phyloP scores from a whole-genome alignment of 495 filamentous ascomycete genomes.

The Penicillium alfredii region DNA sequence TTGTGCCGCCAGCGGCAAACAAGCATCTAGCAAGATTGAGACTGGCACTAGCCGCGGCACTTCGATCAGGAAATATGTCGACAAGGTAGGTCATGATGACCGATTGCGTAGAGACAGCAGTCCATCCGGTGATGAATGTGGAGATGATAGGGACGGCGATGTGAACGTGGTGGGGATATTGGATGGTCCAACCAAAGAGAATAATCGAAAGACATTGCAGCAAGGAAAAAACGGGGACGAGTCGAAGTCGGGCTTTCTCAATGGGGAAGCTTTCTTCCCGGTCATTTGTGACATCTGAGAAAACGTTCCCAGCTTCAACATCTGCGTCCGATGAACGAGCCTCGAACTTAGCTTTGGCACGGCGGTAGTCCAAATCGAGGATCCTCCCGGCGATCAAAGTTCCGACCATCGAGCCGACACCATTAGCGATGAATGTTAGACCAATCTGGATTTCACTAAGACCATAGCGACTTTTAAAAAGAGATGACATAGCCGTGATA shows the following conservation, averaged over 20 bases:
- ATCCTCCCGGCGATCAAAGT: constrained; percentile 39
- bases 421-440: constrained; percentile 47
- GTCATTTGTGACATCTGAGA: not conserved
- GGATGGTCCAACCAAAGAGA: constrained; percentile 55
- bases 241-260: constrained; percentile 42
- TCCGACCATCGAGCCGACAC: constrained; percentile 45
- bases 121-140: constrained; percentile 53
- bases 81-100: constrained; percentile 46
- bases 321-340: not conserved
- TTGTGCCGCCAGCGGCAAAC: constrained; percentile 58
- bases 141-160: constrained; percentile 46
- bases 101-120: constrained; percentile 41
- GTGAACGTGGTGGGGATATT: constrained; percentile 34
- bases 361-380: constrained; percentile 13
- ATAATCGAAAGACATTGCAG: constrained; percentile 41
- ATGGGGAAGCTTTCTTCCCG: constrained; percentile 34
- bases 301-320: not conserved
- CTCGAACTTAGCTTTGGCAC: constrained; percentile 12
- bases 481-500: constrained; percentile 48
- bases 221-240: constrained; percentile 32
- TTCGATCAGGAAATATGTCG: constrained; percentile 54
- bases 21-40: constrained; percentile 63
- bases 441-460: constrained; percentile 43
- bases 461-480: constrained; percentile 40
- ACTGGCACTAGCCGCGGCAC: constrained; percentile 59